These are phyloP conservation scores for Fusarium sp. DNA, from an alignment of 2,329 filamentous ascomycete genomes.

Conservation along the genomic window DNA sequence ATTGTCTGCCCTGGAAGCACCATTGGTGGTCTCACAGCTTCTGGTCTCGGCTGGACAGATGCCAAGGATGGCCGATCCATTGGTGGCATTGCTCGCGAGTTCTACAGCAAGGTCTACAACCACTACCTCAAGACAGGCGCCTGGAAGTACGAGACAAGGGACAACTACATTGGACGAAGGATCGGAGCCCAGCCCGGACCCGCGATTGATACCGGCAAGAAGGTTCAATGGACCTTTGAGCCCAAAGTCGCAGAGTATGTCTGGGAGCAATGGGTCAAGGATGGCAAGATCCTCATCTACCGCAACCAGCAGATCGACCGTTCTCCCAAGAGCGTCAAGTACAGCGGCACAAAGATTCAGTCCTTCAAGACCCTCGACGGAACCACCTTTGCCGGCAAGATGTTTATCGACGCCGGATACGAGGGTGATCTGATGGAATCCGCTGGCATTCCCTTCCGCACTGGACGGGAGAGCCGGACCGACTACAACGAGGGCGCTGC, in stretches of 20 bases:
- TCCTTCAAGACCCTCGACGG: constrained; percentile 31
- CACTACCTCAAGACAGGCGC: constrained; percentile 21
- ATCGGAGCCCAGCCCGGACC: constrained; percentile 35
- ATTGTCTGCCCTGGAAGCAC: constrained; percentile 34
- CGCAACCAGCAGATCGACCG: constrained; percentile 31
- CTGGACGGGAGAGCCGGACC: constrained; percentile 23
- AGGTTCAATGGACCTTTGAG: constrained; percentile 40
- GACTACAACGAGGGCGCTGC: constrained; percentile 30
- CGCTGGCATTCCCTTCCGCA: constrained; percentile 28
- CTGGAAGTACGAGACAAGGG: constrained; percentile 33
- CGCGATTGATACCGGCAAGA: constrained; percentile 29
- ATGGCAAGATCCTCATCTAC: constrained; percentile 31
- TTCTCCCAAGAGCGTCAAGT: constrained; percentile 17
- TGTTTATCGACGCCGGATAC: constrained; percentile 39
- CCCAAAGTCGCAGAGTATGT: constrained; percentile 35
- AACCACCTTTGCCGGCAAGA: constrained; percentile 26
- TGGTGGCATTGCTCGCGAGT: constrained; percentile 37
- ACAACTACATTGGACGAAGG: constrained; percentile 19
- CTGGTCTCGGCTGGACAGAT: constrained; percentile 37
- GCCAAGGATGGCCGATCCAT: constrained; percentile 36
- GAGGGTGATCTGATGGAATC: constrained; percentile 39
- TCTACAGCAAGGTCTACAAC: constrained; percentile 28
- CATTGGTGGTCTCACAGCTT: constrained; percentile 34
- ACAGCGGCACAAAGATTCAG: constrained; percentile 23
- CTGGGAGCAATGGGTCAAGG: constrained; percentile 35